A percentile compares a stretch with the other conserved stretches of the same genome.
These are phyloP conservation scores for Beauveria varroae DNA, from an alignment of 2,329 filamentous ascomycete genomes.

Conservation along the genomic window DNA sequence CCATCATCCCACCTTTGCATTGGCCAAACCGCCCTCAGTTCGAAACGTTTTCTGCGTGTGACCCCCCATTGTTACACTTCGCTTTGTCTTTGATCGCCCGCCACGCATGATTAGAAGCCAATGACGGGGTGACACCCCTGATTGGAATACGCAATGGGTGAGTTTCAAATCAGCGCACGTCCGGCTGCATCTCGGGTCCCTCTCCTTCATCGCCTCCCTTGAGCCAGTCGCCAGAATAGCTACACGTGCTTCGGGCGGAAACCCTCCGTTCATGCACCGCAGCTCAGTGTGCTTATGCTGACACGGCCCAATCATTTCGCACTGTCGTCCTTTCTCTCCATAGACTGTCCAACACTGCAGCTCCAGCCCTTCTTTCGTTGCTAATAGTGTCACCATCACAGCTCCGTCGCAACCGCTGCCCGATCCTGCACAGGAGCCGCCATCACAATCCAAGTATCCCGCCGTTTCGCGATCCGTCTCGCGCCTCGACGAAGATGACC, in stretches of 20 bases:
- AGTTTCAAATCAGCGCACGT: not conserved
- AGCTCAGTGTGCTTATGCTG: not conserved
- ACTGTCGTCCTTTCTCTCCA: not conserved
- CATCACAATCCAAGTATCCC: not conserved
- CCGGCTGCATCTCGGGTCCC: not conserved
- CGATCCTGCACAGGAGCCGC: conserved; percentile 5
- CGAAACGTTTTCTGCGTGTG: not conserved
- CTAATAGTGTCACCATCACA: not conserved
- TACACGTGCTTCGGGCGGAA: not conserved
- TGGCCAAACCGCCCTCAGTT: conserved; percentile 5
- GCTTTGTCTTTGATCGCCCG: not conserved
- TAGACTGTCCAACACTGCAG: not conserved
- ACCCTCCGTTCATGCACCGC: conserved; percentile 1
- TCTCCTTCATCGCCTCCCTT: not conserved
- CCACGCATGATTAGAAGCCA: conserved; percentile 8
- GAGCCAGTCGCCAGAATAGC: not conserved
- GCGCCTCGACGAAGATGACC: conserved; percentile 10
- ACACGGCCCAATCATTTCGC: not conserved
- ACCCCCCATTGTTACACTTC: not conserved
- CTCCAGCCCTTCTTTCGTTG: not conserved
- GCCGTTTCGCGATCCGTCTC: conserved; percentile 7
- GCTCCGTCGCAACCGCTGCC: conserved; percentile 10
- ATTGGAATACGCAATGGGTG: conserved; percentile 9
- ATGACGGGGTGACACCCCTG: conserved; percentile 10
- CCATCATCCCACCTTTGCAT: conserved; percentile 4